These are phyloP conservation scores for Neurospora sp. DNA, from an alignment of 495 filamentous ascomycete species.

Conservation along the genomic window DNA sequence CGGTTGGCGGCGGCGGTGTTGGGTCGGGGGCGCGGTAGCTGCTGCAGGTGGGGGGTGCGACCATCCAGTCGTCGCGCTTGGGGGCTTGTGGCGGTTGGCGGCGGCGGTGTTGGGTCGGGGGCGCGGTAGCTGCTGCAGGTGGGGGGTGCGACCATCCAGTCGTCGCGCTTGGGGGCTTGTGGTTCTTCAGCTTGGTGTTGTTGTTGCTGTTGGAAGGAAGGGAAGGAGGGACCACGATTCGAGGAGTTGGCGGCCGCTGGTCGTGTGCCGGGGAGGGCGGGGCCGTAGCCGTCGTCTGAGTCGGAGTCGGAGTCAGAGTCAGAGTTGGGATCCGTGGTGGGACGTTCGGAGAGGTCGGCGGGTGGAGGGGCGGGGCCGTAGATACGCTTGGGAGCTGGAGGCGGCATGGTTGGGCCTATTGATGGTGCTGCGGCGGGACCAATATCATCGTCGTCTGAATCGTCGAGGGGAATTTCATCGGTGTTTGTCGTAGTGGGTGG, in stretches of 20 bases:
- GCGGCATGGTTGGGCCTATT: slow-evolving; percentile 4
- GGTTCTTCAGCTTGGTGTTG: slow-evolving; percentile 10
- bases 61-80: slow-evolving; percentile 88
- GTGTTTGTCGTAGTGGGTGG: slow-evolving; percentile 10
- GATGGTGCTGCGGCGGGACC: slow-evolving; percentile 12
- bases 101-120: slow-evolving; percentile 70
- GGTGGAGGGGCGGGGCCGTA: slow-evolving; percentile 37
- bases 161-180: slow-evolving; percentile 50
- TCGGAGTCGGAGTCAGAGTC: slow-evolving; percentile 22
- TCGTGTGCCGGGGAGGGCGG: slow-evolving; percentile 54
- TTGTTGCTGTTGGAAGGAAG: slow-evolving; percentile 4
- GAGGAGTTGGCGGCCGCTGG: slow-evolving; percentile 8
- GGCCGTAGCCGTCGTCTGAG: slow-evolving; percentile 52
- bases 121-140: slow-evolving; percentile 52
- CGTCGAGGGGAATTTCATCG: slow-evolving; percentile 21
- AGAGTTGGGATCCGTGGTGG: slow-evolving; percentile 23
- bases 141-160: slow-evolving; percentile 92
- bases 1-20: no score
- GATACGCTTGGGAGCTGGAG: slow-evolving; percentile 21
- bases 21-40: slow-evolving; percentile 62
- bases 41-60: slow-evolving; percentile 63
- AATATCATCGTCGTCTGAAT: slow-evolving; percentile 11
- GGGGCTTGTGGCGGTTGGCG: slow-evolving; percentile 23
- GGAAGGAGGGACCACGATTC: slow-evolving; percentile 9
- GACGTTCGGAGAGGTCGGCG: slow-evolving; percentile 30